A percentile compares a stretch with the other conserved stretches of the same genome.
These are phyloP conservation scores for Myxozyma nipponensis DNA, from an alignment of 805 yeast species.

Conservation along the genomic window DNA sequence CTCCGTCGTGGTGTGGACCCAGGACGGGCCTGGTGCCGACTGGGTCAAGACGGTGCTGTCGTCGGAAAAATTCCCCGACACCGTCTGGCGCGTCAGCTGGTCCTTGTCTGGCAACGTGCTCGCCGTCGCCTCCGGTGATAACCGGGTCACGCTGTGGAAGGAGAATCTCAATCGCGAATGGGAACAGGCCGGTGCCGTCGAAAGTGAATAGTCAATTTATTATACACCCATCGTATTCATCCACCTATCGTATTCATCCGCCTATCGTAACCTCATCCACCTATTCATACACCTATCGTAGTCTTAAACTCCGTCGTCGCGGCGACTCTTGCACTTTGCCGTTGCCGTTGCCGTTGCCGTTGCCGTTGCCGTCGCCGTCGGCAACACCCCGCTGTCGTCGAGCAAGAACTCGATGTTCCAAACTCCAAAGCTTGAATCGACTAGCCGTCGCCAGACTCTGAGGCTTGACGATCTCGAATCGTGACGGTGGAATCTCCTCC, in stretches of 20 bases:
- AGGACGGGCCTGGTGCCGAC: slow-evolving; percentile 52
- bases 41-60: slow-evolving; percentile 82
- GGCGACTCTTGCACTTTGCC: too few relatives aligned
- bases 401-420: slow-evolving; percentile 13
- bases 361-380: not conserved
- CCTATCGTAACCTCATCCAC: not conserved
- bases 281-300: not conserved
- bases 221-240: not conserved
- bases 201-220: slow-evolving; percentile 47
- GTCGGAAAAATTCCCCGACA: slow-evolving; percentile 83
- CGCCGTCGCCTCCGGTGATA: slow-evolving; percentile 95
- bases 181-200: slow-evolving; percentile 97
- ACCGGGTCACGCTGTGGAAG: slow-evolving; percentile 93
- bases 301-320: not conserved
- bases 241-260: not conserved
- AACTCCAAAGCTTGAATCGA: slow-evolving; percentile 12
- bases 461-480: slow-evolving; percentile 16
- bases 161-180: slow-evolving; percentile 89
- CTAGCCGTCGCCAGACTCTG: slow-evolving; percentile 10
- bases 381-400: not conserved
- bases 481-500: slow-evolving; percentile 3
- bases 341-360: not conserved
- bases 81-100: slow-evolving; percentile 98
- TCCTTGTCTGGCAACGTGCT: slow-evolving; percentile 90
- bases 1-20: slow-evolving; percentile 93